Percentiles rank a stretch among this genome's conserved stretches.
phyloP scores from a whole-genome alignment of 352 stramenopile species.

The Phytophthora colocasiae region DNA sequence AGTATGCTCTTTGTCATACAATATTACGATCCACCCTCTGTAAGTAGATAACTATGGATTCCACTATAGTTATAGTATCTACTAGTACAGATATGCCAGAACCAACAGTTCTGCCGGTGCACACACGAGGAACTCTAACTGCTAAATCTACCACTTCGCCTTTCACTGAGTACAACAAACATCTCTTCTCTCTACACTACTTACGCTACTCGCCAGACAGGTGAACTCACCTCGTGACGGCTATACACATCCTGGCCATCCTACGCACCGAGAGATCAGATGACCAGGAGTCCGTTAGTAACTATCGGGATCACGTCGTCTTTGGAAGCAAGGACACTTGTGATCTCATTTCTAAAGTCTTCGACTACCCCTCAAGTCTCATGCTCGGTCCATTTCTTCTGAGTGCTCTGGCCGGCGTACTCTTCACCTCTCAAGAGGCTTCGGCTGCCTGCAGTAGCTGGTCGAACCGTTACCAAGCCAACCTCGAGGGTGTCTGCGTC shows the following conservation, averaged over 20 bases:
- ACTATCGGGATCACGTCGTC: slow-evolving; percentile 9
- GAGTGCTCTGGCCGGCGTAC: slow-evolving; percentile 2
- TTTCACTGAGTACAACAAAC: too few species aligned
- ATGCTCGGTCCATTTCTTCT: slow-evolving; percentile 24
- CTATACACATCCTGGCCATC: slow-evolving; percentile 30
- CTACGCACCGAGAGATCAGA: slow-evolving; percentile 36
- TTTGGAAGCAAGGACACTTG: background rate
- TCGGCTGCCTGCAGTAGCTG: slow-evolving; percentile 47
- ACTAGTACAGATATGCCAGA: too few species aligned
- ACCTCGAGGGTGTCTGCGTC: slow-evolving; percentile 60
- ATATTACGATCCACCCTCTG: too few species aligned
- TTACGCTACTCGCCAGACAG: too few species aligned
- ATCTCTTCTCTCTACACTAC: too few species aligned
- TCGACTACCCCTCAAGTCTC: background rate
- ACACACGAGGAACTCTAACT: too few species aligned
- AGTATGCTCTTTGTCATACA: too few species aligned
- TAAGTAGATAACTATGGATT: too few species aligned
- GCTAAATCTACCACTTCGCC: too few species aligned
- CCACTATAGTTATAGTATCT: too few species aligned
- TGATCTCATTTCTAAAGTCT: slow-evolving; percentile 13
- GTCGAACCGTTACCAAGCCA: slow-evolving; percentile 54
- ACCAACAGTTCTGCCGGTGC: too few species aligned
- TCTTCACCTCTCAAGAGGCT: slow-evolving; percentile 19
- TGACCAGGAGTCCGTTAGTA: slow-evolving; percentile 4
- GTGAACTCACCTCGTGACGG: background rate